Percentiles rank a stretch among this genome's conserved stretches.
Evolutionary conservation across 2,329 filamentous ascomycete genomes (phyloP).

Genomic region (Grosmannia penicillata): DNA sequence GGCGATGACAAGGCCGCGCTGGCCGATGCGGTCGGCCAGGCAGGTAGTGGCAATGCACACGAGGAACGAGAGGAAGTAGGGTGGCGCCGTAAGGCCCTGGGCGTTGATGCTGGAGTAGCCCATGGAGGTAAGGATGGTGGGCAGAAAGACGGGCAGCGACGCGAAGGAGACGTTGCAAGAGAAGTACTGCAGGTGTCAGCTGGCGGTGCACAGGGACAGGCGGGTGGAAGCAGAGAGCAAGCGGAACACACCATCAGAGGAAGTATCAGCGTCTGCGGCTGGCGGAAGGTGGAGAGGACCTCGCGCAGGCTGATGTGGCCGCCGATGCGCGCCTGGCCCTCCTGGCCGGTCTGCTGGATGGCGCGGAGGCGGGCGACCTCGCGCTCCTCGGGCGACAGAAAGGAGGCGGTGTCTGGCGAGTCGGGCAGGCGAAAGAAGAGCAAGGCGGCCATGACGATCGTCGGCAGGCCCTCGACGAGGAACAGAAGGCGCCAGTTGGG

Average conservation of each 20-base stretch:
- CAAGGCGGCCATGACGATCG: slow-evolving; percentile 35
- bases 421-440: slow-evolving; percentile 41
- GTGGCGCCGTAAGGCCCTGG: slow-evolving; percentile 58
- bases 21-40: slow-evolving; percentile 49
- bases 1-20: slow-evolving; percentile 47
- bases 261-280: slow-evolving; percentile 34
- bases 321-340: slow-evolving; percentile 29
- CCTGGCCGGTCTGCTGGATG: slow-evolving; percentile 35
- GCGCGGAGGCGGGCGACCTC: slow-evolving; percentile 38
- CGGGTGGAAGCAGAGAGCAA: not conserved
- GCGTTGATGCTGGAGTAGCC: slow-evolving; percentile 52
- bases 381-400: slow-evolving; percentile 42
- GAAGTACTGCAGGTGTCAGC: slow-evolving; percentile 14
- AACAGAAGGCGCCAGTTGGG: slow-evolving; percentile 52
- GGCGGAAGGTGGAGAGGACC: slow-evolving; percentile 27
- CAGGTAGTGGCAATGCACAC: slow-evolving; percentile 45
- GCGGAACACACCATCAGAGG: slow-evolving; percentile 14
- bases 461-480: slow-evolving; percentile 50
- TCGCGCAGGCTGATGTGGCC: slow-evolving; percentile 29
- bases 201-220: not conserved
- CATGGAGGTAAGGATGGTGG: slow-evolving; percentile 49
- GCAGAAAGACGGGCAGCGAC: slow-evolving; percentile 45
- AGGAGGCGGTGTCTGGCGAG: slow-evolving; percentile 33
- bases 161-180: slow-evolving; percentile 21
- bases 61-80: slow-evolving; percentile 53